phyloP scores from a whole-genome alignment of 1,284 basidiomycete species.

The Coriolopsis trogii region DNA sequence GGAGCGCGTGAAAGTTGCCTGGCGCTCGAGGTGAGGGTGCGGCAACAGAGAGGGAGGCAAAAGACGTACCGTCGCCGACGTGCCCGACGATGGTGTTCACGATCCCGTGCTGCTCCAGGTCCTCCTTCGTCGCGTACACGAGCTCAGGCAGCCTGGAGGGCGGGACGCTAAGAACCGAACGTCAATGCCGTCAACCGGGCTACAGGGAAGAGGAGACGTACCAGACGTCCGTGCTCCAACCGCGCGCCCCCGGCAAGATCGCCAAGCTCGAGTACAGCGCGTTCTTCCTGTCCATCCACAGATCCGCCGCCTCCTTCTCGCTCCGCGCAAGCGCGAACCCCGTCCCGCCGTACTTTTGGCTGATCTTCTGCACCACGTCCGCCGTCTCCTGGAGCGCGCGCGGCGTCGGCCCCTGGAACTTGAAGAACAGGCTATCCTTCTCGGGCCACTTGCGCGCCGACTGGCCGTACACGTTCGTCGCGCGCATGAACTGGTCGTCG shows the following conservation, averaged over 20 bases:
- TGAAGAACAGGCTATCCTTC: slow-evolving; percentile 83
- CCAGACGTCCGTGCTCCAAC: slow-evolving; percentile 89
- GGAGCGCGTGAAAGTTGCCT: slow-evolving; percentile 60
- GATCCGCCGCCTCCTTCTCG: slow-evolving; percentile 69
- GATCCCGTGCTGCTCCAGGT: slow-evolving; percentile 1
- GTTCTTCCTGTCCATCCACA: slow-evolving; percentile 90
- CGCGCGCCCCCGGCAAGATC: slow-evolving; percentile 61
- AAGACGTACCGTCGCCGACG: slow-evolving; percentile 6
- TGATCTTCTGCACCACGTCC: slow-evolving; percentile 56
- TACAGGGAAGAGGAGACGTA: slow-evolving; percentile 36
- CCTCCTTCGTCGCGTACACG: slow-evolving; percentile 5
- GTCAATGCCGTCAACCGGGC: neutral
- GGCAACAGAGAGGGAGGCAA: neutral
- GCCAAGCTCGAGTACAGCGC: slow-evolving; percentile 76
- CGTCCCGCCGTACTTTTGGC: slow-evolving; percentile 67
- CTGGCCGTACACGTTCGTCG: slow-evolving; percentile 67
- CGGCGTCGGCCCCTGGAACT: slow-evolving; percentile 77
- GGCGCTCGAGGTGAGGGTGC: neutral
- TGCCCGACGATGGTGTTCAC: slow-evolving; percentile 9
- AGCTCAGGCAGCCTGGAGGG: slow-evolving; percentile 65
- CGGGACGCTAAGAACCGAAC: slow-evolving; percentile 66
- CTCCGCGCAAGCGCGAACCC: slow-evolving; percentile 72
- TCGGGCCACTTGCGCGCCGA: slow-evolving; percentile 65
- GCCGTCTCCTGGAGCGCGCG: slow-evolving; percentile 68
- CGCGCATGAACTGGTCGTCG: slow-evolving; percentile 72